These are phyloP conservation scores for Neurospora tetrasperma DNA, from an alignment of 495 filamentous ascomycete genomes.

Conservation along the genomic window DNA sequence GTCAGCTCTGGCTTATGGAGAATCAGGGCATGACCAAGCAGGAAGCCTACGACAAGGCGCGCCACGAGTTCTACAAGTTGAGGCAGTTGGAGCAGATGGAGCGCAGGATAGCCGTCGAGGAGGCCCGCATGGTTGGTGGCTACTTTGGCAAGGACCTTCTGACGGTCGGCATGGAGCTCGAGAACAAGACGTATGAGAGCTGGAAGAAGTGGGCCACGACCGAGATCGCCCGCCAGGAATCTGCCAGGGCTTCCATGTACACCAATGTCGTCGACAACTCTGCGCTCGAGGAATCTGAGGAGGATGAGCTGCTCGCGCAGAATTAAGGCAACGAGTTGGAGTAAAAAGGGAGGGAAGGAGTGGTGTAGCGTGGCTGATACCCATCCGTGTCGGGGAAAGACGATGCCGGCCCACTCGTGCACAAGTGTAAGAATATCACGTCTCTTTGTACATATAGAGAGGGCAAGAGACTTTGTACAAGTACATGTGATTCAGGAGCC, in stretches of 20 bases:
- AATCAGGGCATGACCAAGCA: constrained; percentile 49
- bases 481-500: background rate
- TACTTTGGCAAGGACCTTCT: constrained; percentile 67
- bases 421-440: constrained; percentile 1
- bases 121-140: constrained; percentile 75
- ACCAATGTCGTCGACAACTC: constrained; percentile 11
- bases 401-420: background rate
- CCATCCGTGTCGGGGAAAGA: background rate
- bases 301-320: constrained; percentile 4
- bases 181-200: constrained; percentile 61
- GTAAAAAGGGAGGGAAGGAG: background rate
- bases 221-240: constrained; percentile 31
- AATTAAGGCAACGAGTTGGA: background rate
- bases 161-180: constrained; percentile 71
- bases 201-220: constrained; percentile 75
- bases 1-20: constrained; percentile 75
- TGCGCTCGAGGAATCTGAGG: constrained; percentile 4
- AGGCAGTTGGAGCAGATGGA: constrained; percentile 76
- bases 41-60: constrained; percentile 75
- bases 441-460: background rate
- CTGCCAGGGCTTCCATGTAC: constrained; percentile 39
- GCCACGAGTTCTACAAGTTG: constrained; percentile 81
- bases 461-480: background rate
- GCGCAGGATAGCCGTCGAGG: constrained; percentile 74
- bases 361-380: background rate